Evolutionary conservation across 306 rosid genomes (phyloP), one percentile per base, ranked within the genome.

Genomic region (Prunus padus): DNA sequence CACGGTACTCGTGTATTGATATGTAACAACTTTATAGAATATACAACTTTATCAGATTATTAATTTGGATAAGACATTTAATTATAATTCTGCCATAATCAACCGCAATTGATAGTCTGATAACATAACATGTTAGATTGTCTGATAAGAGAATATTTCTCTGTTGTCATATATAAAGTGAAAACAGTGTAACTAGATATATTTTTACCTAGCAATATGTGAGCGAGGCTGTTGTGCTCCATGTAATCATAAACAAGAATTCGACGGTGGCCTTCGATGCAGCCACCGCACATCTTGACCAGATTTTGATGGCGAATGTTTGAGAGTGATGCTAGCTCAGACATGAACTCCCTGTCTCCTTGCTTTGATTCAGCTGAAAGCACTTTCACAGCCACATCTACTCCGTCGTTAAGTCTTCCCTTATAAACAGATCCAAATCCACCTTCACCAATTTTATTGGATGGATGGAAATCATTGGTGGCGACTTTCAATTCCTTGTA

Each of bases 361-460:
- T 82, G 82, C 26, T 44, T 67, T 73, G 85, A 77, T 57, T 77
- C 76, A 2, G 33, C 65, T 45, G 85, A 77, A 31, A 82, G 70
- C 4, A 82, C 68, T 74, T 82, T 82, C 49, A 77, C 79, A 26
- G 82, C 85, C 6, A 77, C 81, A n/a, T 33, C 45, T 5, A 42
- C 64, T 15, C 79, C 82, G 62, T 77, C 79, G 11, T 13, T 37
- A 25, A 77, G 62, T 51, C 33, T 77, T 51, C 82, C 82, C 85
- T 82, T 77, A 33, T 77, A 77, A n/a, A 82, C 85, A 1, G 82
- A 28, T 47, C 82, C 82, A 52, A 73, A 82, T 52, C 85, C 82
- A 8, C 85, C 85, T 60, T 68, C 76, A 61, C 82, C 85, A 37
- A 77, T 77, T 73, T 82, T 82, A 30, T 61, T 72, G 51, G 82